These are phyloP conservation scores for Microcyclosporella mali DNA, from an alignment of 2,329 filamentous ascomycete species.

Conservation along the genomic window DNA sequence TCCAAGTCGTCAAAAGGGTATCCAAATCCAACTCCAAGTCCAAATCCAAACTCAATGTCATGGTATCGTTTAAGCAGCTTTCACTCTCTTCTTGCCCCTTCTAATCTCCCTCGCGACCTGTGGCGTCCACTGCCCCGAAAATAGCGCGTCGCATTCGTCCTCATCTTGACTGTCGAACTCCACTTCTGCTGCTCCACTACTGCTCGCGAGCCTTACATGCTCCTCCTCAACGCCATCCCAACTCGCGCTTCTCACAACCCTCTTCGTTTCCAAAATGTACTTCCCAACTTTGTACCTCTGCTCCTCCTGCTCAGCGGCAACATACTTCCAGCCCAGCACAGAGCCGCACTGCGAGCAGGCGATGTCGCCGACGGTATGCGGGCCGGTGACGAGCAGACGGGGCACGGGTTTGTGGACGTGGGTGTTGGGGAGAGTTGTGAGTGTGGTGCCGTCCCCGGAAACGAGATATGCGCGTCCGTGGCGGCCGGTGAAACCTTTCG, in stretches of 20 bases:
- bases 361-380: conserved; percentile 57
- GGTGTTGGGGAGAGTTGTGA: conserved; percentile 52
- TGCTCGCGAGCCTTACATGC: not conserved
- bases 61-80: not conserved
- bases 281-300: conserved; percentile 63
- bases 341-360: conserved; percentile 51
- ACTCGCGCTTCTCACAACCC: conserved; percentile 43
- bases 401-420: conserved; percentile 51
- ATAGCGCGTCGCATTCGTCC: conserved; percentile 61
- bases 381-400: conserved; percentile 56
- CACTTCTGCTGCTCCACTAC: conserved; percentile 31
- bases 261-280: conserved; percentile 58
- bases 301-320: conserved; percentile 54
- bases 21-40: no score
- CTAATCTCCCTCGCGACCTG: conserved; percentile 43
- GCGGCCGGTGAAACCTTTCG: conserved; percentile 60
- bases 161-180: conserved; percentile 62
- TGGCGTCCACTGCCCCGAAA: conserved; percentile 56
- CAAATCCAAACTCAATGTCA: no score
- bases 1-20: no score
- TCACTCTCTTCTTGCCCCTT: conserved; percentile 19
- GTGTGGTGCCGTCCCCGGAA: conserved; percentile 29
- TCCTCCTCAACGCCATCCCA: conserved; percentile 44
- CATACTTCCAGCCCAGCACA: conserved; percentile 60
- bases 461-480: conserved; percentile 61